Conservation (phyloP, 2,329 filamentous ascomycete genomes). For the Fusarium marasasianum region DNA sequence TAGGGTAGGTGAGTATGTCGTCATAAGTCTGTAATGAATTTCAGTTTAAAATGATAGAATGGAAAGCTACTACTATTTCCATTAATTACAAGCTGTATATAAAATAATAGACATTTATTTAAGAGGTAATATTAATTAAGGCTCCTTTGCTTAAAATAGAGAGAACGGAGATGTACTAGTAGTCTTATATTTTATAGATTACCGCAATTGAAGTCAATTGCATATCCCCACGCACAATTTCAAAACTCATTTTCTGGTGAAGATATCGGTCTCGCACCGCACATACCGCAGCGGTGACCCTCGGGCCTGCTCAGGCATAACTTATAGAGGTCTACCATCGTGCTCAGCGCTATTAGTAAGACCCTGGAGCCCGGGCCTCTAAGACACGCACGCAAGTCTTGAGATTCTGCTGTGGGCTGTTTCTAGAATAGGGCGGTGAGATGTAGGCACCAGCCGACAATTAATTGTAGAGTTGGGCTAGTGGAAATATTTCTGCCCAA, state of each 20-base stretch:
- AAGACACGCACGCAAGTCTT: no score
- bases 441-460: accelerated
- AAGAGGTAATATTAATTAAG: no score
- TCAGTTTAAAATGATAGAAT: not conserved
- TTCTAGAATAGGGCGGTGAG: no score
- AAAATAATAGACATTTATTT: accelerated
- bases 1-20: not conserved
- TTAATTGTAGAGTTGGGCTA: accelerated
- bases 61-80: no score
- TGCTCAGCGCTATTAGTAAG: accelerated
- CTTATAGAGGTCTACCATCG: accelerated
- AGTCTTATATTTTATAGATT: no score
- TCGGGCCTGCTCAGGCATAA: no score
- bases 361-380: accelerated
- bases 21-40: not conserved
- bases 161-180: no score
- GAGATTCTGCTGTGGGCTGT: accelerated
- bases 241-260: accelerated
- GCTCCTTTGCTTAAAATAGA: accelerated
- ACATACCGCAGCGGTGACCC: no score
- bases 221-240: no score
- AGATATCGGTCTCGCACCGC: accelerated
- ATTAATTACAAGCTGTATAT: no score
- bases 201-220: no score
- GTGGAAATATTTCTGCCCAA: no score